Base-by-base conservation (phyloP, 345 rosid genomes). In the Boechera divaricarpa region DNA sequence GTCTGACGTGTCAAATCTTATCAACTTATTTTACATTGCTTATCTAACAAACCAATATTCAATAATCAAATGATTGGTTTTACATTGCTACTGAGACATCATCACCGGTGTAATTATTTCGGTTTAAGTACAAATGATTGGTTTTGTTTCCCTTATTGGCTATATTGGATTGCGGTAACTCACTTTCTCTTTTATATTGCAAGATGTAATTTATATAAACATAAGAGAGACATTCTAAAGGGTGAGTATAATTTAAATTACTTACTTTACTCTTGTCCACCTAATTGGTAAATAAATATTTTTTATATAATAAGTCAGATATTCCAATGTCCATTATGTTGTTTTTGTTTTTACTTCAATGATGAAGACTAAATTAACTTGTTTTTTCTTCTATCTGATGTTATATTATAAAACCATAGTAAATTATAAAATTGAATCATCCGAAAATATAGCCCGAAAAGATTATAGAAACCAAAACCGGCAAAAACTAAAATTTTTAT, bases 21-120 rank as follows among this genome's bases (percentile, higher is more conserved):
- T 68, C 72, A 38, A 26, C 51, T 26, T 68, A 56, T 31, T 69
- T 51, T 69, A 16, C 74, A 69, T 31, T 69, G 73, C 63, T 69
- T 69, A 49, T 29, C 9, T n/a, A 69, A 16, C 21, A 56, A 56
- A 42, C 13, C 63, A 69, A 16, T 26, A 29, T 56, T n/a, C 41
- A 55, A 4, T 69, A 36, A 52, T 67, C 36, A n/a, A 55, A 53
- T 18, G 21, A 18, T 18, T 18, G 21, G 21, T 18, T 18, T 18
- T 18, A 28, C 61, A 36, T 26, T 21, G 49, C 26, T 13, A 52
- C 32, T 67, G 13, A 53, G 11, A 68, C 49, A 68, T 38, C 48
- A 53, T 36, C 48, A 68, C 51, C 62, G 72, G 28, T 54, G 26
- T 24, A 38, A 26, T 9, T 38, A 42, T 35, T 52, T 52, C 51